A percentile compares a stretch with the other conserved stretches of the same genome.
phyloP scores from a whole-genome alignment of 1,284 basidiomycete genomes.

The Dichomitus squalens region DNA sequence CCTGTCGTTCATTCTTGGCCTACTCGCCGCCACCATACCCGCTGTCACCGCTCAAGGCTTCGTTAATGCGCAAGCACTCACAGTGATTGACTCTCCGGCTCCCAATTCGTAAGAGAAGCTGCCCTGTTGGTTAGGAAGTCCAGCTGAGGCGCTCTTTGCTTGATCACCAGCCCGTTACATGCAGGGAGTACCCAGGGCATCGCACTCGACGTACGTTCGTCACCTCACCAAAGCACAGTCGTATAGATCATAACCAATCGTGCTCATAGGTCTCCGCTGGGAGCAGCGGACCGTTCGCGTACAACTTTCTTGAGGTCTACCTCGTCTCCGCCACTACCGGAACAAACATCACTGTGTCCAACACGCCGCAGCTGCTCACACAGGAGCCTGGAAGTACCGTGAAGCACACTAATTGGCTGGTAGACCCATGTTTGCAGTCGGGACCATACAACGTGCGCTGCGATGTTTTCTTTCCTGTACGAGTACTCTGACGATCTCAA shows the following conservation, averaged over 20 bases:
- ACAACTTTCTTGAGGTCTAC: constrained; percentile 49
- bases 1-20: constrained; percentile 16
- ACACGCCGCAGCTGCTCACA: constrained; percentile 40
- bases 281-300: constrained; percentile 42
- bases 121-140: background rate
- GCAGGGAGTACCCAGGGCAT: constrained; percentile 41
- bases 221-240: background rate
- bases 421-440: constrained; percentile 46
- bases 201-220: constrained; percentile 45
- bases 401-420: constrained; percentile 47
- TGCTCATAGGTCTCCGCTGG: constrained; percentile 42
- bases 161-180: constrained; percentile 29
- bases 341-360: constrained; percentile 49
- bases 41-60: constrained; percentile 31
- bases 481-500: background rate
- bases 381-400: constrained; percentile 49
- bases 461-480: background rate
- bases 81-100: constrained; percentile 49
- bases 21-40: constrained; percentile 9
- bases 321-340: constrained; percentile 45
- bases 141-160: background rate
- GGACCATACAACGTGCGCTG: constrained; percentile 52
- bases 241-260: background rate
- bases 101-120: constrained; percentile 41
- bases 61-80: constrained; percentile 45